phyloP scores from a whole-genome alignment of 176 grass and related monocot genomes.

The Oryza nivara region DNA sequence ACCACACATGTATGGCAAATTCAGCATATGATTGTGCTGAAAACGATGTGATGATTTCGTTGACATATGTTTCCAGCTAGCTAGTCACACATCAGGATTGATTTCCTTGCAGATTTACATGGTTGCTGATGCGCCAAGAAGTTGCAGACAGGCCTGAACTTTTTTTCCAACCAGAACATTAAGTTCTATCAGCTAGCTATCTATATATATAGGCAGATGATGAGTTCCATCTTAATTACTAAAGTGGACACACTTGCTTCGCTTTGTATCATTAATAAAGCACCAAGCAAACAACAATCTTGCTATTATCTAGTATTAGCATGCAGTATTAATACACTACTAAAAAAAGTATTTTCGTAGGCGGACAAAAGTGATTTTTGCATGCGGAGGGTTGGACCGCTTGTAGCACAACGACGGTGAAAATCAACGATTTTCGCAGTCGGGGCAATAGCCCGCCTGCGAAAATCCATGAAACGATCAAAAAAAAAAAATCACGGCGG shows the following conservation, averaged over 20 bases:
- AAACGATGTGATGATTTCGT: neutral
- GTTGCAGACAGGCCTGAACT: no score
- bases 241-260: neutral
- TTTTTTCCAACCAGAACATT: neutral
- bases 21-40: neutral
- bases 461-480: no score
- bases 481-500: no score
- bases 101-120: neutral
- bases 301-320: neutral
- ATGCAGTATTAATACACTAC: neutral
- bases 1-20: neutral
- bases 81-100: neutral
- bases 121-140: constrained; percentile 8
- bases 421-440: no score
- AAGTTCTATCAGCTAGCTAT: neutral
- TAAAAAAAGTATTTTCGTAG: no score
- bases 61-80: neutral
- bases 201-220: neutral
- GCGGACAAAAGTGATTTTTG: no score
- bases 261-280: neutral
- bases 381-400: no score
- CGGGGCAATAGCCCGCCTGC: no score
- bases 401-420: no score
- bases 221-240: neutral
- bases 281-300: neutral